A percentile compares a stretch with the other conserved stretches of the same genome.
Conservation (phyloP, 352 stramenopile genomes). For the Pythium brachiatum region DNA sequence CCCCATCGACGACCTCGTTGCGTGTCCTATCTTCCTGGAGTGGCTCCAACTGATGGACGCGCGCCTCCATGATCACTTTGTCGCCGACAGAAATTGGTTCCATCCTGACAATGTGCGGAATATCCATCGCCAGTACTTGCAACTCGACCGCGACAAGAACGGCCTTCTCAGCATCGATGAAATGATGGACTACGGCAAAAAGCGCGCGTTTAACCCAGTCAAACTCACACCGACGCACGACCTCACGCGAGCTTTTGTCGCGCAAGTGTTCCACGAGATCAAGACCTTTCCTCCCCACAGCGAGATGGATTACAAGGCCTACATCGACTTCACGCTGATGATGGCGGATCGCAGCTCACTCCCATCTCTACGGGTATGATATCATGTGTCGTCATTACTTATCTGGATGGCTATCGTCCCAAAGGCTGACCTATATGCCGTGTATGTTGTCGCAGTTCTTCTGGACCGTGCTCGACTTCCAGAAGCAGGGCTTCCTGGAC, state of each 20-base stretch:
- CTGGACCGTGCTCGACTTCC: slow-evolving; percentile 63
- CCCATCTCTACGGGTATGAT: slow-evolving; percentile 40
- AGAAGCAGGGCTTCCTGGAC: slow-evolving; percentile 64
- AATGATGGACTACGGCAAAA: slow-evolving; percentile 57
- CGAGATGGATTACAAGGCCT: slow-evolving; percentile 64
- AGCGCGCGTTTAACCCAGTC: slow-evolving; percentile 60
- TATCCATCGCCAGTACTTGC: slow-evolving; percentile 58
- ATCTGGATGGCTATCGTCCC: too few species aligned
- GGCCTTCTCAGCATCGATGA: slow-evolving; percentile 50
- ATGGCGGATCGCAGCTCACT: slow-evolving; percentile 42
- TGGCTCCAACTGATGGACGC: slow-evolving; percentile 46
- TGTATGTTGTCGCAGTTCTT: slow-evolving; percentile 42
- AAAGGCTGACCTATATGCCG: background rate
- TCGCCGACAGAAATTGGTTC: slow-evolving; percentile 31
- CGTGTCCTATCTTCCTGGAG: slow-evolving; percentile 33
- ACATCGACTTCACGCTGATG: slow-evolving; percentile 58
- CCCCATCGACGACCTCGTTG: slow-evolving; percentile 37
- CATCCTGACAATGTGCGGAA: slow-evolving; percentile 31
- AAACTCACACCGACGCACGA: slow-evolving; percentile 48
- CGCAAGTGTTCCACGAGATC: slow-evolving; percentile 54
- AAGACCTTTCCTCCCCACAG: slow-evolving; percentile 39
- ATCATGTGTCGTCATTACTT: background rate
- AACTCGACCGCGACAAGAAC: slow-evolving; percentile 63
- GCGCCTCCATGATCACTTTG: slow-evolving; percentile 31
- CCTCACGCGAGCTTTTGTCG: slow-evolving; percentile 49